Conservation (phyloP, 208 protist species). For the Plasmodiophora brassicae region DNA sequence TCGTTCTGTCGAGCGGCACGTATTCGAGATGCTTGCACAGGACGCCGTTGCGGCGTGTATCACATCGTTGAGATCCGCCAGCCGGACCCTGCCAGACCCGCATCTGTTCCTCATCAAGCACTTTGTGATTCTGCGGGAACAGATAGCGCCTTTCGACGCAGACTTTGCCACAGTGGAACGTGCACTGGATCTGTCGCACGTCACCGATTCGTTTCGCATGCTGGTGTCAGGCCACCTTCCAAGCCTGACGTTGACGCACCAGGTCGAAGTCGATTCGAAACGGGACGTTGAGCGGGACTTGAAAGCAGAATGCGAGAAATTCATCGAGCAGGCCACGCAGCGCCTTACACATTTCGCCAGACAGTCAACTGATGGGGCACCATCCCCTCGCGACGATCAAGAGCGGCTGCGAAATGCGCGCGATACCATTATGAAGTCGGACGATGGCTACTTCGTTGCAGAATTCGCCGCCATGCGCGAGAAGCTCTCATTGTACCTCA, state of each 20-base stretch:
- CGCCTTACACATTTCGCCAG: background rate
- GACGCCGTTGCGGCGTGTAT: conserved; percentile 53
- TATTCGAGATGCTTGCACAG: conserved; percentile 61
- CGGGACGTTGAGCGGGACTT: background rate
- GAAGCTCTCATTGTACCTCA: background rate
- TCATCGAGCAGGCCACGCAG: background rate
- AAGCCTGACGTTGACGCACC: background rate
- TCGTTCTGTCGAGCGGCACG: conserved; percentile 54
- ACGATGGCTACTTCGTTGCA: background rate
- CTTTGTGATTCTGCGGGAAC: conserved; percentile 58
- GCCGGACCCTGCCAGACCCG: conserved; percentile 33
- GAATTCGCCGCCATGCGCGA: background rate
- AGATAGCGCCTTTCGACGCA: conserved; percentile 61
- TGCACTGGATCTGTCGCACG: conserved; percentile 57
- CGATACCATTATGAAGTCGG: background rate
- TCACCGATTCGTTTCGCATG: conserved; percentile 44
- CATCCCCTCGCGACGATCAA: background rate
- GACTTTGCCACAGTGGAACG: conserved; percentile 52
- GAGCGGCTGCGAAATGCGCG: background rate
- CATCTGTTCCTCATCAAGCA: conserved; percentile 62
- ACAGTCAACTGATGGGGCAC: background rate
- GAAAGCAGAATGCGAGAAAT: background rate
- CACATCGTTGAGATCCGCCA: conserved; percentile 40
- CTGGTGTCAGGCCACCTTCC: background rate
- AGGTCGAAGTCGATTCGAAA: background rate